These are phyloP conservation scores for Penicillium sp. DNA, from an alignment of 2,329 filamentous ascomycete genomes.

Conservation along the genomic window DNA sequence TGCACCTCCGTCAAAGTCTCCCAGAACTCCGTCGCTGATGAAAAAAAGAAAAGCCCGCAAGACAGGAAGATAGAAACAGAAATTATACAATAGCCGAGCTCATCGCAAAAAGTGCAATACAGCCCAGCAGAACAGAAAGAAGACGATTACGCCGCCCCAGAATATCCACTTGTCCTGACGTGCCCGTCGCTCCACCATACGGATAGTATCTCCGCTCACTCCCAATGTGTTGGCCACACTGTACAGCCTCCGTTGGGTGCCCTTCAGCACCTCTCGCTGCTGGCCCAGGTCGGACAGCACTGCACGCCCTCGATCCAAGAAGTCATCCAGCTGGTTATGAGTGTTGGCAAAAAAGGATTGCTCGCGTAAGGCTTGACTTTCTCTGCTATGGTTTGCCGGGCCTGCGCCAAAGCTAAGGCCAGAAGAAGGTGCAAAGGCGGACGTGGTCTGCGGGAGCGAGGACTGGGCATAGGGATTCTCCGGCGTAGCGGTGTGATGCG, in stretches of 20 bases:
- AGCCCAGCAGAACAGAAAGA: constrained; percentile 87
- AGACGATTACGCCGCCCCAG: constrained; percentile 75
- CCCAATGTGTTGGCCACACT: constrained; percentile 91
- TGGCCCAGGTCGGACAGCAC: constrained; percentile 83
- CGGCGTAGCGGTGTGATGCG: constrained; percentile 71
- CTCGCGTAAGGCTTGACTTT: constrained; percentile 80
- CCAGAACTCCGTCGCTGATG: constrained; percentile 33
- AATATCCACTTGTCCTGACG: constrained; percentile 99
- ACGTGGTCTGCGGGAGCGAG: constrained; percentile 38
- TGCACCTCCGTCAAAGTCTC: not conserved
- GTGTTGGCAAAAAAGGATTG: constrained; percentile 81
- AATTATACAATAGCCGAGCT: constrained; percentile 17
- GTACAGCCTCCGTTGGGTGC: constrained; percentile 84
- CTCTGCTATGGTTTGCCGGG: constrained; percentile 59
- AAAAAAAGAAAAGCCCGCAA: constrained; percentile 1
- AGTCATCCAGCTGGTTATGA: constrained; percentile 84
- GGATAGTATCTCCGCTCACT: constrained; percentile 89
- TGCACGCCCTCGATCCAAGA: constrained; percentile 81
- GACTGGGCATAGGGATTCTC: constrained; percentile 86
- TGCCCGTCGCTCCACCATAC: constrained; percentile 88
- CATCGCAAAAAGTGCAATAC: constrained; percentile 78
- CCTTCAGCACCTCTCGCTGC: constrained; percentile 91
- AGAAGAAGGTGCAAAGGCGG: constrained; percentile 40
- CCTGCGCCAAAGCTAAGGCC: constrained; percentile 45
- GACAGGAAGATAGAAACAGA: not conserved